Evolutionary conservation across 805 yeast genomes (phyloP).

Genomic region (Suhomyces faveliae): DNA sequence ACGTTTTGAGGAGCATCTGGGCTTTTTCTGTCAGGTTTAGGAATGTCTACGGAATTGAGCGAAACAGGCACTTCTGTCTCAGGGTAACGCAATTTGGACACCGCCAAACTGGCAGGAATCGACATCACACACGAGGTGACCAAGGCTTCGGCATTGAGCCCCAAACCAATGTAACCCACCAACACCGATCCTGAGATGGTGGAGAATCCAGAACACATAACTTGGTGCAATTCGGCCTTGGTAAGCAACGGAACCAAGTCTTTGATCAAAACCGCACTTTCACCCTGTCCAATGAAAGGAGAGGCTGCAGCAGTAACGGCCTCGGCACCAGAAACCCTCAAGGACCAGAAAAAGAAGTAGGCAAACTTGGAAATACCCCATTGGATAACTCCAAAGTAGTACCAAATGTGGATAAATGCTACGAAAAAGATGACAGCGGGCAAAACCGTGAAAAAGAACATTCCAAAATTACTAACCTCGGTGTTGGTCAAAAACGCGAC

Average conservation of each 20-base stretch:
- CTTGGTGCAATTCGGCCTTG: slow-evolving; percentile 59
- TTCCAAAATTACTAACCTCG: slow-evolving; percentile 38
- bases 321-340: slow-evolving; percentile 61
- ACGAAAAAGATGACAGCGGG: slow-evolving; percentile 67
- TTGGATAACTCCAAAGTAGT: slow-evolving; percentile 58
- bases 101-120: slow-evolving; percentile 61
- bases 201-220: slow-evolving; percentile 62
- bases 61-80: slow-evolving; percentile 57
- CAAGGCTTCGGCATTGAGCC: slow-evolving; percentile 60
- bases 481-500: slow-evolving; percentile 54
- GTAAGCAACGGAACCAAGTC: slow-evolving; percentile 59
- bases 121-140: slow-evolving; percentile 70
- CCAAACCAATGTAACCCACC: slow-evolving; percentile 61
- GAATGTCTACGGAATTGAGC: slow-evolving; percentile 47
- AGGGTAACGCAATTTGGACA: slow-evolving; percentile 58
- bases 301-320: slow-evolving; percentile 66
- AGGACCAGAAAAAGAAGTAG: slow-evolving; percentile 56
- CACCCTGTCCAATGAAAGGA: slow-evolving; percentile 67
- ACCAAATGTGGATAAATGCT: slow-evolving; percentile 59
- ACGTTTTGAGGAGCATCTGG: slow-evolving; percentile 45
- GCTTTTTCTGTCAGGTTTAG: slow-evolving; percentile 34
- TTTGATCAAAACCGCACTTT: slow-evolving; percentile 59
- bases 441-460: slow-evolving; percentile 56
- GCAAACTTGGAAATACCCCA: slow-evolving; percentile 60
- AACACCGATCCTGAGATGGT: slow-evolving; percentile 65